Evolutionary conservation across 805 yeast genomes (phyloP).

Genomic region (Candida morakotiae): DNA sequence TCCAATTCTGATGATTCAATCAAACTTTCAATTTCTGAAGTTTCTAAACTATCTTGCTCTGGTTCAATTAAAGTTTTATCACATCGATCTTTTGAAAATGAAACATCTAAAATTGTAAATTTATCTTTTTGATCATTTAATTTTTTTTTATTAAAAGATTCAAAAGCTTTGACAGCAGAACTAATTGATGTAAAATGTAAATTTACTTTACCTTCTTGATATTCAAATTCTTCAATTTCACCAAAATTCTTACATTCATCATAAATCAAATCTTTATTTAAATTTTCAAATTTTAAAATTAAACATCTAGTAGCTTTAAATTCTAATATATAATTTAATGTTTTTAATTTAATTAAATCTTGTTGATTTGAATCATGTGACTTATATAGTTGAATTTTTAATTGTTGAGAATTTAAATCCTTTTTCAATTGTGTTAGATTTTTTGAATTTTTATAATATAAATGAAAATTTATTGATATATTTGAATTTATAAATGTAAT

Average conservation of each 20-base stretch:
- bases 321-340: conserved; percentile 38
- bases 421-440: conserved; percentile 22
- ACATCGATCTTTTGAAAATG: conserved; percentile 36
- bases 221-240: conserved; percentile 31
- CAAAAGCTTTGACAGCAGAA: conserved; percentile 42
- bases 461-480: conserved; percentile 27
- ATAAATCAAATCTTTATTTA: conserved; percentile 12
- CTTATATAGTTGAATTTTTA: conserved; percentile 24
- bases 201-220: conserved; percentile 7
- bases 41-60: neutral
- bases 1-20: conserved; percentile 3
- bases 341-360: conserved; percentile 36
- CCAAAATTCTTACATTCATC: conserved; percentile 38
- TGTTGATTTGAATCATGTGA: conserved; percentile 11
- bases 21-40: conserved; percentile 6
- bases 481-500: conserved; percentile 35
- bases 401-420: conserved; percentile 21
- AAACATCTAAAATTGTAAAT: conserved; percentile 14
- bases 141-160: conserved; percentile 22
- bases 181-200: conserved; percentile 44
- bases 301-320: conserved; percentile 36
- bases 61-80: conserved; percentile 20
- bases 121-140: conserved; percentile 16
- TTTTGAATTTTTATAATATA: conserved; percentile 25
- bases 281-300: conserved; percentile 9